Base-by-base conservation (phyloP, 2,329 filamentous ascomycete species). In the Pseudonectria foliicola region DNA sequence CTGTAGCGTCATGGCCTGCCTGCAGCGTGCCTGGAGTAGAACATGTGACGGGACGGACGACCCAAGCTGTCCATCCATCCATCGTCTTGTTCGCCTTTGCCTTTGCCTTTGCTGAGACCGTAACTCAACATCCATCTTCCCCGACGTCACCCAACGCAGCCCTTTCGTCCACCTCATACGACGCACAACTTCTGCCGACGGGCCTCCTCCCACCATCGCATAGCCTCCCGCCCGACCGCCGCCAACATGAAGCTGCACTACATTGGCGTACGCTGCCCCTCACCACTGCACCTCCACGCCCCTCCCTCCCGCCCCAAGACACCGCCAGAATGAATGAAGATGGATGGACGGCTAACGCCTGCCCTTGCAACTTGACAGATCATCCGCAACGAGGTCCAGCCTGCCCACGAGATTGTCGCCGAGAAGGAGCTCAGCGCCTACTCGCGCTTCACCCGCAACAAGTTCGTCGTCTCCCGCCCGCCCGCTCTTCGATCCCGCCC, bases 161-260 rank as follows among this genome's bases (percentile, higher is more conserved):
- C 18, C 8, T 8, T 21, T 8, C 8, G 18, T 21, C 18, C 18
- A 21, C 16, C 13, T 30, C 13, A 15, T 11, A 14, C 26, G 18
- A 21, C 18, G 18, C 8, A n/a, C n/a, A n/a, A n/a, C n/a, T n/a
- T n/a, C 12, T 24, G 27, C 27, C 33, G 26, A 15, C 31, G 32
- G 13, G 21, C 16, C 11, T 24, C 27, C 13, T 33, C 21, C 23
- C 34, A 18, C 21, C 28, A 25, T 16, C 27, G 37, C 35, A 13
- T 25, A 16, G 33, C 12, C 14, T 11, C 25, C 4, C 33, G 13
- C 10, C n/a, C 33, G 15, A 25, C 33, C 2, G 15, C 31, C 25
- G 34, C 44, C 64, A 80, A 53, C 58, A 90, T 90, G 85, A 90
- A 89, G 77, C 68, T 92, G 62, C 74, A 84, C 63, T 92, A 92